Conservation (phyloP, 176 grass and related monocot genomes). For the Puccinellia tenuiflora region DNA sequence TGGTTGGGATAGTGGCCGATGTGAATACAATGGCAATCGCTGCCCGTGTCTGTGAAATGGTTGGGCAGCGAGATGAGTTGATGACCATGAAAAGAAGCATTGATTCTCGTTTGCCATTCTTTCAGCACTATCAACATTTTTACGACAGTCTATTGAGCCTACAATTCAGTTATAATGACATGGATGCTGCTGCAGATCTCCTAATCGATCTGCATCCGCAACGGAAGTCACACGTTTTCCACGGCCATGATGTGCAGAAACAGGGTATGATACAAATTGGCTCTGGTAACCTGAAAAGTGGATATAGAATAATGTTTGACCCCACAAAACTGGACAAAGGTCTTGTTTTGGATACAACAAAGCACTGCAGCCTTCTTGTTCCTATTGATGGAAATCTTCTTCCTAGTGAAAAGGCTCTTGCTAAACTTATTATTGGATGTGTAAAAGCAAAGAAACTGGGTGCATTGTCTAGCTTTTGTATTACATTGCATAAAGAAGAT, state of each 20-base stretch:
- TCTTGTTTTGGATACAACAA: slow-evolving; percentile 39
- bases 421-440: slow-evolving; percentile 66
- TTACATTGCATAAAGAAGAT: slow-evolving; percentile 40
- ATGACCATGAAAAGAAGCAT: slow-evolving; percentile 56
- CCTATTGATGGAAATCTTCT: slow-evolving; percentile 43
- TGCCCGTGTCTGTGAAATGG: slow-evolving; percentile 56
- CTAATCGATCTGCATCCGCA: slow-evolving; percentile 52
- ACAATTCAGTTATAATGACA: slow-evolving; percentile 76
- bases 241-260: slow-evolving; percentile 26
- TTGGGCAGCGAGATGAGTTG: slow-evolving; percentile 68
- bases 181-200: slow-evolving; percentile 62
- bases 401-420: slow-evolving; percentile 64
- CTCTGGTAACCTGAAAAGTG: slow-evolving; percentile 67
- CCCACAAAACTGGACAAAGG: slow-evolving; percentile 44
- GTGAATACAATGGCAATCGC: slow-evolving; percentile 48
- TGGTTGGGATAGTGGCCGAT: slow-evolving; percentile 50
- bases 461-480: slow-evolving; percentile 52
- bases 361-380: slow-evolving; percentile 31
- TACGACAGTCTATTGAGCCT: slow-evolving; percentile 73
- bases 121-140: slow-evolving; percentile 55
- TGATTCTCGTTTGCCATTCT: slow-evolving; percentile 38
- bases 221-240: slow-evolving; percentile 23
- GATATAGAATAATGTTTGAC: slow-evolving; percentile 68
- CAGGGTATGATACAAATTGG: slow-evolving; percentile 56
- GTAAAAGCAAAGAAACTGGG: slow-evolving; percentile 55